Evolutionary conservation across 768 basidiomycete genomes (phyloP).

Genomic region (Boletus sp.): DNA sequence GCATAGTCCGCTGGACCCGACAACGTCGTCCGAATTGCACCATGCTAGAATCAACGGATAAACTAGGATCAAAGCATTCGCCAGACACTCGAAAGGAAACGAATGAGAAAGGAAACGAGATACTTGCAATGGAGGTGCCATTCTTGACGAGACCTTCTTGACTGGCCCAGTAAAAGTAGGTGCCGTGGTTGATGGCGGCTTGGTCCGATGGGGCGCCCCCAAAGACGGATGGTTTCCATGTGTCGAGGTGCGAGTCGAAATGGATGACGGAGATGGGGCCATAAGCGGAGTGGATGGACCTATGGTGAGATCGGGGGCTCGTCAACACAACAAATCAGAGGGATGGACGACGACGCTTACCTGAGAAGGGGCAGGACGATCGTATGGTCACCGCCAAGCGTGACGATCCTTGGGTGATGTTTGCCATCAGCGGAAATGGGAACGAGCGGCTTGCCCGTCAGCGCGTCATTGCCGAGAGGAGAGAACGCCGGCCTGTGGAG

Average conservation of each 20-base stretch:
- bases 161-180: slow-evolving; percentile 88
- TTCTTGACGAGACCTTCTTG: slow-evolving; percentile 78
- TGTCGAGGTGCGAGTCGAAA: slow-evolving; percentile 83
- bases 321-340: not conserved
- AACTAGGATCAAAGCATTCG: slow-evolving; percentile 74
- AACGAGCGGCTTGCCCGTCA: slow-evolving; percentile 53
- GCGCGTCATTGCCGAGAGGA: slow-evolving; percentile 57
- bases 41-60: slow-evolving; percentile 57
- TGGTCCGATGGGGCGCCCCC: slow-evolving; percentile 70
- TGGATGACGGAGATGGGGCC: slow-evolving; percentile 81
- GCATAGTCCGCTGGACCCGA: slow-evolving; percentile 73
- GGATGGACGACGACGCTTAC: slow-evolving; percentile 3
- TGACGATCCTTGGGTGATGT: slow-evolving; percentile 75
- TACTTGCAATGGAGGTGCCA: slow-evolving; percentile 80
- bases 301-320: slow-evolving; percentile 14
- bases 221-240: slow-evolving; percentile 73
- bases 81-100: slow-evolving; percentile 6
- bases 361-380: slow-evolving; percentile 61
- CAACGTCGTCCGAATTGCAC: slow-evolving; percentile 81
- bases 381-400: slow-evolving; percentile 87
- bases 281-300: slow-evolving; percentile 73
- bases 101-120: slow-evolving; percentile 30
- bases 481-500: slow-evolving; percentile 63
- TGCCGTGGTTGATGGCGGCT: slow-evolving; percentile 81
- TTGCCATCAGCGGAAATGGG: slow-evolving; percentile 68